These are phyloP conservation scores for Amanita phalloides DNA, from an alignment of 768 basidiomycete species.

Conservation along the genomic window DNA sequence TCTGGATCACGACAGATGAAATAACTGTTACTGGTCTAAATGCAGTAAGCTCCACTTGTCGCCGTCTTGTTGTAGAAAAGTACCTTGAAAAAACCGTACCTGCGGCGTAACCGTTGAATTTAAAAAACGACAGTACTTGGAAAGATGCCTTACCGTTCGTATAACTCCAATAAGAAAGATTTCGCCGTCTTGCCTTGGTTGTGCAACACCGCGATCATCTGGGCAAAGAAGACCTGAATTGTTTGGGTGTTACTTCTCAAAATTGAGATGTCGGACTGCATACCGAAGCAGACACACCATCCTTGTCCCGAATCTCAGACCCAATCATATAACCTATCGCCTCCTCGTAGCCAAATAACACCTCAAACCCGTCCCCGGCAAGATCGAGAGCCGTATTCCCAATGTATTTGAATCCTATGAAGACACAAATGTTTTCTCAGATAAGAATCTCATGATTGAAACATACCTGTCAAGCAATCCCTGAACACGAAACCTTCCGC, in stretches of 20 bases:
- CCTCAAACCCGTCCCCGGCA: conserved; percentile 53
- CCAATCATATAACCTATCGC: conserved; percentile 92
- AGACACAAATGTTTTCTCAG: conserved; percentile 1
- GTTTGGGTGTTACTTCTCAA: not conserved
- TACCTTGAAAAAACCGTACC: conserved; percentile 72
- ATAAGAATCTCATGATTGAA: conserved; percentile 3
- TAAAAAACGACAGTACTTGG: not conserved
- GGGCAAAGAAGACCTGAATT: conserved; percentile 52
- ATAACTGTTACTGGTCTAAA: conserved; percentile 72
- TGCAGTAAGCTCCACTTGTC: not conserved
- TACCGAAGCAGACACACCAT: conserved; percentile 78
- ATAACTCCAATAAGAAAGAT: conserved; percentile 51
- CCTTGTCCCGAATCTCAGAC: conserved; percentile 71
- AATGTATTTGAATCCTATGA: conserved; percentile 78
- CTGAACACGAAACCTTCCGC: conserved; percentile 74
- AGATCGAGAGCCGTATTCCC: conserved; percentile 72
- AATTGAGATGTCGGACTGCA: conserved; percentile 6
- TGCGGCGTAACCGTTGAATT: conserved; percentile 15
- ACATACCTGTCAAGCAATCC: conserved; percentile 73
- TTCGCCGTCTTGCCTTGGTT: conserved; percentile 41
- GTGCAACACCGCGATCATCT: conserved; percentile 46
- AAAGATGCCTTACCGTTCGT: conserved; percentile 33
- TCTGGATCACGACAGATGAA: conserved; percentile 61
- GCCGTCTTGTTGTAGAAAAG: not conserved
- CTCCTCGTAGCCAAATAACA: conserved; percentile 83